A percentile compares a stretch with the other conserved stretches of the same genome.
Conservation (phyloP, 306 rosid species). For the Oemleria cerasiformis region DNA sequence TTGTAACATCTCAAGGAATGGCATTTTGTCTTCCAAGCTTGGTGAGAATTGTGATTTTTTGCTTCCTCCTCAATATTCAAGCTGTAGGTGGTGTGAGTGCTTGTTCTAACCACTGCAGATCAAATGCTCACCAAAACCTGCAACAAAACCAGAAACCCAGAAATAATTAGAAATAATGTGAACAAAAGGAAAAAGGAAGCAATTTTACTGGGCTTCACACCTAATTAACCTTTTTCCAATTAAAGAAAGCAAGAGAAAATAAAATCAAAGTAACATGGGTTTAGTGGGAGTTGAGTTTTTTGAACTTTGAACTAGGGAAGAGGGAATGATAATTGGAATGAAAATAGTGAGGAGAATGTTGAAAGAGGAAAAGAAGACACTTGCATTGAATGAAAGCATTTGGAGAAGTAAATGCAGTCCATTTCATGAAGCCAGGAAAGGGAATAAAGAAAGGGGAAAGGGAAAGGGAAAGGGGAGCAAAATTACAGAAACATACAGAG, state of each 20-base stretch:
- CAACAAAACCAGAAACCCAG: conserved; percentile 21
- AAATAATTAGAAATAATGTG: background rate
- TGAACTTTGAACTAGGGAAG: conserved; percentile 20
- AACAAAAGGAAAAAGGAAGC: background rate
- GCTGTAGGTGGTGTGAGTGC: conserved; percentile 28
- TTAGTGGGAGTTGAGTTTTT: conserved; percentile 24
- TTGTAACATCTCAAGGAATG: conserved; percentile 84
- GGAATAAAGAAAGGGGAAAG: conserved; percentile 15
- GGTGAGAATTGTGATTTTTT: conserved; percentile 35
- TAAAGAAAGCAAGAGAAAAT: conserved; percentile 25
- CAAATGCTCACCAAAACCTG: conserved; percentile 67
- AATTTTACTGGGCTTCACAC: conserved; percentile 22
- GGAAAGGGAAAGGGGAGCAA: background rate
- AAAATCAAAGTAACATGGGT: conserved; percentile 22
- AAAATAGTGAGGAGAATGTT: conserved; percentile 18
- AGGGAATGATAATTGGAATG: conserved; percentile 31
- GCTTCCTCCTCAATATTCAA: conserved; percentile 43
- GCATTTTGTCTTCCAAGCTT: conserved; percentile 60
- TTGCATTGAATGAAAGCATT: conserved; percentile 52
- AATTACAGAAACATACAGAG: conserved; percentile 54
- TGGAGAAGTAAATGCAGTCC: conserved; percentile 45
- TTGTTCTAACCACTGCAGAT: conserved; percentile 50
- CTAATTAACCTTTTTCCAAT: conserved; percentile 7
- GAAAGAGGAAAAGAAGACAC: conserved; percentile 19
- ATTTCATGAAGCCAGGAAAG: conserved; percentile 36